phyloP scores from a whole-genome alignment of 441 rosid genomes.

The Macaranga tanarius region DNA sequence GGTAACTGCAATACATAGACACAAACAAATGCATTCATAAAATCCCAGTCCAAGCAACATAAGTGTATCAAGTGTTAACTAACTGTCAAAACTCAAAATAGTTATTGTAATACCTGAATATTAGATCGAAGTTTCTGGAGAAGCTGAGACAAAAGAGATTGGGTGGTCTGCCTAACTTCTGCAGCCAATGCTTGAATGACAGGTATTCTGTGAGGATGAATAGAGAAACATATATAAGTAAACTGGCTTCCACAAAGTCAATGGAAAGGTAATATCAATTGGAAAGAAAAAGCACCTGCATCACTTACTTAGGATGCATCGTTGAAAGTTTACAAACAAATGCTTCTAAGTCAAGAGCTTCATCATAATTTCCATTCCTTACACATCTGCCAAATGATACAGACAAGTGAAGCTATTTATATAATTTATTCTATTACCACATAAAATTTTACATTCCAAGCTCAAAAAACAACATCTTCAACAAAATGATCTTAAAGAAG shows the following conservation, averaged over 20 bases:
- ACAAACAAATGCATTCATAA: slow-evolving; percentile 14
- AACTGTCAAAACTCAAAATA: slow-evolving; percentile 15
- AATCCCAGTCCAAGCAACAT: slow-evolving; percentile 9
- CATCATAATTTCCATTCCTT: slow-evolving; percentile 91
- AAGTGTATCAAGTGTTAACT: slow-evolving; percentile 7
- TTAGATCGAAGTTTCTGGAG: slow-evolving; percentile 87
- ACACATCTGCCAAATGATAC: slow-evolving; percentile 62
- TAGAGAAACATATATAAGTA: slow-evolving; percentile 14
- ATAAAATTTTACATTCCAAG: not conserved
- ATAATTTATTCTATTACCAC: too few relatives aligned
- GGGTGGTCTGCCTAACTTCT: slow-evolving; percentile 91
- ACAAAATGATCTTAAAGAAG: slow-evolving; percentile 3
- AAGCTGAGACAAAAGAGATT: slow-evolving; percentile 92
- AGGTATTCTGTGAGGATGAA: slow-evolving; percentile 52
- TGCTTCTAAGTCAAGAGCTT: slow-evolving; percentile 95
- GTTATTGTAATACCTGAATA: slow-evolving; percentile 59
- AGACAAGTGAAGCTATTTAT: slow-evolving; percentile 10
- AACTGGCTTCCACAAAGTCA: slow-evolving; percentile 25
- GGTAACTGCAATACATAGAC: slow-evolving; percentile 60
- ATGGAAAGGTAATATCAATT: slow-evolving; percentile 13
- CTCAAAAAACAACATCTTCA: not conserved
- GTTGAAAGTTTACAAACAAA: slow-evolving; percentile 83
- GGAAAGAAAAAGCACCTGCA: slow-evolving; percentile 14
- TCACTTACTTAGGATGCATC: slow-evolving; percentile 94
- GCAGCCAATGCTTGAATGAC: slow-evolving; percentile 87